phyloP scores from a whole-genome alignment of 192 early-diverging fungal genomes.

The Helicostylum pulchrum region DNA sequence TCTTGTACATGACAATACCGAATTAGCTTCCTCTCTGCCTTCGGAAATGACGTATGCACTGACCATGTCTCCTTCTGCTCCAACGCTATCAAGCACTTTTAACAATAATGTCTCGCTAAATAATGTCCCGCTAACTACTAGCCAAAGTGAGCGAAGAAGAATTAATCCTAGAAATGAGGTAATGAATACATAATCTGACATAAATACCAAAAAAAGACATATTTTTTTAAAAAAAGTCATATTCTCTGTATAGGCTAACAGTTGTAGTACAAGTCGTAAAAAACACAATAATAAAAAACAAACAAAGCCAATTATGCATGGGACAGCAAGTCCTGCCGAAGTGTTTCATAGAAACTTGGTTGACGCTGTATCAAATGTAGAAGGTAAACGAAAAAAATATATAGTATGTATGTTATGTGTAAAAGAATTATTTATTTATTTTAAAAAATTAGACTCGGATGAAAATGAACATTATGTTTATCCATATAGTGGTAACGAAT shows the following conservation, averaged over 20 bases:
- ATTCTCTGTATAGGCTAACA: neutral
- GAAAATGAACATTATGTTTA: slow-evolving; percentile 39
- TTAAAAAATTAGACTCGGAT: slow-evolving; percentile 26
- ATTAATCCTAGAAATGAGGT: neutral
- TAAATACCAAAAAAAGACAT: neutral
- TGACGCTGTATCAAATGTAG: slow-evolving; percentile 33
- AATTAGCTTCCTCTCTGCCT: no score
- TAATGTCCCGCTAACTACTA: no score
- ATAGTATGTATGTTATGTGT: no score
- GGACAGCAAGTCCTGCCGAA: slow-evolving; percentile 24
- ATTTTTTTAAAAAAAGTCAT: neutral
- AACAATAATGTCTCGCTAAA: no score
- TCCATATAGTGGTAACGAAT: slow-evolving; percentile 25
- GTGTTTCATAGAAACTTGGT: slow-evolving; percentile 31
- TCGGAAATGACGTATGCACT: neutral
- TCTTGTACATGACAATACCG: no score
- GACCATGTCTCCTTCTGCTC: neutral
- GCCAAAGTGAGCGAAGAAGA: no score
- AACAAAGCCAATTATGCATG: slow-evolving; percentile 4
- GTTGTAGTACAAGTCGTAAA: neutral
- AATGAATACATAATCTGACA: neutral
- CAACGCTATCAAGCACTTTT: neutral
- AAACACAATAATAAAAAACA: neutral
- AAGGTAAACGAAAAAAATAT: slow-evolving; percentile 23
- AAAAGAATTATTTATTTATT: no score